phyloP scores from a whole-genome alignment of 164 flowering plant genomes.

The Litsea cubeba region DNA sequence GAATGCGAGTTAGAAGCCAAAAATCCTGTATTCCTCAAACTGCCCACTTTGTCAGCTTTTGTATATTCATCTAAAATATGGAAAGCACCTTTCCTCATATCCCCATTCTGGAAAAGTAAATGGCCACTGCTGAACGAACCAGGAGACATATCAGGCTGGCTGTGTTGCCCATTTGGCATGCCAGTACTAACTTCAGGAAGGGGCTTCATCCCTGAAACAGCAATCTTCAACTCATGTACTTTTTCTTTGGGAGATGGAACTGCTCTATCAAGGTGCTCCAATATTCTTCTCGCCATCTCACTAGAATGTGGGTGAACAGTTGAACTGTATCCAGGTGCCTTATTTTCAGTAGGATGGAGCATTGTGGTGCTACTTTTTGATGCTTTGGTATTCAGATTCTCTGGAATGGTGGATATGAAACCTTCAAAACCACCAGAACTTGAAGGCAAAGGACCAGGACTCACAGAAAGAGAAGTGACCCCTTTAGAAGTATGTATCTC shows the following conservation, averaged over 20 bases:
- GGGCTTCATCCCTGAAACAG: conserved; percentile 38
- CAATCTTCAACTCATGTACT: conserved; percentile 55
- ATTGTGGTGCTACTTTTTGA: conserved; percentile 25
- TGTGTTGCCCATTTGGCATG: conserved; percentile 10
- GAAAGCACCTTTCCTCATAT: conserved; percentile 15
- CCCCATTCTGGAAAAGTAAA: conserved; percentile 17
- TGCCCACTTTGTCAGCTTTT: conserved; percentile 14
- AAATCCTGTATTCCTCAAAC: conserved; percentile 15
- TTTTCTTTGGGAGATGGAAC: conserved; percentile 57
- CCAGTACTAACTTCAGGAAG: conserved; percentile 24
- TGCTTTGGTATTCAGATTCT: conserved; percentile 33
- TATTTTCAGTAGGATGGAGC: conserved; percentile 21
- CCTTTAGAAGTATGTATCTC: conserved; percentile 33
- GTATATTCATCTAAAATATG: conserved; percentile 15
- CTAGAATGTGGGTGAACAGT: conserved; percentile 50
- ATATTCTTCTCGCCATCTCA: conserved; percentile 57
- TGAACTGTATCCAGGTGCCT: conserved; percentile 21
- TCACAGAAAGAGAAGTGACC: conserved; percentile 25
- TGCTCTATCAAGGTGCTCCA: conserved; percentile 74
- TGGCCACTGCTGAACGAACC: conserved; percentile 12
- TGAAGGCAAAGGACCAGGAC: conserved; percentile 20
- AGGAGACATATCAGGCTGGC: conserved; percentile 9
- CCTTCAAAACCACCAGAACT: conserved; percentile 20
- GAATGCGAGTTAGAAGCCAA: conserved; percentile 17
- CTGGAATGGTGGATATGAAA: conserved; percentile 29